phyloP scores from a whole-genome alignment of 176 grass and related monocot genomes.

The Bolboschoenus planiculmis region DNA sequence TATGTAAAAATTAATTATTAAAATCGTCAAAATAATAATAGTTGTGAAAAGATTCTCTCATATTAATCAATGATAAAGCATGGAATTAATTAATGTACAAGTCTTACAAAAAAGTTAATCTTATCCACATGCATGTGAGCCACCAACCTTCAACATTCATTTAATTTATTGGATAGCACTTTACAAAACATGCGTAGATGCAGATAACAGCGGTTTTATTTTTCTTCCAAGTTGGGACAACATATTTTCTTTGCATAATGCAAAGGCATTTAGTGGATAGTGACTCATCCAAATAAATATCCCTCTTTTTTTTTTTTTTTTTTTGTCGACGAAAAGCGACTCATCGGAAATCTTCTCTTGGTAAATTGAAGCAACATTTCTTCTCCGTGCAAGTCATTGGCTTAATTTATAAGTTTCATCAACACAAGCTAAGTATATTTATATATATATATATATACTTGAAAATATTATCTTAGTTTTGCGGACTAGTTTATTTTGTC shows the following conservation, averaged over 20 bases:
- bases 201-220: neutral
- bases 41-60: too few relatives aligned
- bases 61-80: neutral
- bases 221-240: neutral
- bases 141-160: neutral
- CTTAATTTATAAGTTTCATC: neutral
- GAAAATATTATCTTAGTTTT: neutral
- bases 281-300: conserved; percentile 18
- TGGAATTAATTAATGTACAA: neutral
- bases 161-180: conserved; percentile 4
- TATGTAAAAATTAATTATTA: too few relatives aligned
- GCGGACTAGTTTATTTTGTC: neutral
- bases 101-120: neutral
- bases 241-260: neutral
- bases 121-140: conserved; percentile 11
- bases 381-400: neutral
- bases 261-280: neutral
- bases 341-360: neutral
- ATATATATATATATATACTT: neutral
- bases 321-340: neutral
- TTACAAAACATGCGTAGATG: neutral
- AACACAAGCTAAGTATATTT: neutral
- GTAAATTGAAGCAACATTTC: neutral
- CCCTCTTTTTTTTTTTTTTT: neutral
- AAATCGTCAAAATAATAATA: too few relatives aligned